Conservation (phyloP, 2,329 filamentous ascomycete genomes). For the Chrysoporthe puriensis region DNA sequence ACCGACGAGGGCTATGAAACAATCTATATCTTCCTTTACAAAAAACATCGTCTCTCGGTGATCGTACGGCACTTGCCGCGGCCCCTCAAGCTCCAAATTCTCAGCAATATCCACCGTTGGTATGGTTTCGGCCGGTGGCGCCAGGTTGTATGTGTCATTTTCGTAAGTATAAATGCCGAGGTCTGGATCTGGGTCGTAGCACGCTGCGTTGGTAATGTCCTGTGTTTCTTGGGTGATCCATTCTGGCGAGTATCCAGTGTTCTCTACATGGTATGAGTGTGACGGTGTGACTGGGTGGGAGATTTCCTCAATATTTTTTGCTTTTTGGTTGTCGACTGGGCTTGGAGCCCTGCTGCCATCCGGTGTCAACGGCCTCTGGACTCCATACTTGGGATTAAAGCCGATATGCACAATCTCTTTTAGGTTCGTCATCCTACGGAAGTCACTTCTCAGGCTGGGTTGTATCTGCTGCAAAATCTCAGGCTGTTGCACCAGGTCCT, state of each 20-base stretch:
- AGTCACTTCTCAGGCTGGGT: background rate
- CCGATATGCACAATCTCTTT: background rate
- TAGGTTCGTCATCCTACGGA: background rate
- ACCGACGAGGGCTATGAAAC: slow-evolving; percentile 18
- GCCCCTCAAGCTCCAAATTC: background rate
- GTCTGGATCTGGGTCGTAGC: background rate
- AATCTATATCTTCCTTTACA: slow-evolving; percentile 19
- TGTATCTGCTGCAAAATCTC: background rate
- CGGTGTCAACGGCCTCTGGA: background rate
- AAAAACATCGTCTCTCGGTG: slow-evolving; percentile 19
- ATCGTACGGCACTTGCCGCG: background rate
- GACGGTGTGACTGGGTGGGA: background rate
- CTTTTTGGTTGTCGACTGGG: background rate
- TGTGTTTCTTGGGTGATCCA: slow-evolving; percentile 3
- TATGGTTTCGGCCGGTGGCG: background rate
- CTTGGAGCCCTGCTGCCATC: background rate
- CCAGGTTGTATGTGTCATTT: background rate
- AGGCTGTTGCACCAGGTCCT: background rate
- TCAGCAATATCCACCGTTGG: background rate
- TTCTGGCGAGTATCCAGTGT: background rate
- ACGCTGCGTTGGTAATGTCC: background rate
- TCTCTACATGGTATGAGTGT: background rate
- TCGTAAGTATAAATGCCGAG: background rate
- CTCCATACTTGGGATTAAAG: background rate
- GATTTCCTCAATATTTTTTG: background rate